phyloP scores from a whole-genome alignment of 768 basidiomycete species.

The Chlorophyllum brunneum region DNA sequence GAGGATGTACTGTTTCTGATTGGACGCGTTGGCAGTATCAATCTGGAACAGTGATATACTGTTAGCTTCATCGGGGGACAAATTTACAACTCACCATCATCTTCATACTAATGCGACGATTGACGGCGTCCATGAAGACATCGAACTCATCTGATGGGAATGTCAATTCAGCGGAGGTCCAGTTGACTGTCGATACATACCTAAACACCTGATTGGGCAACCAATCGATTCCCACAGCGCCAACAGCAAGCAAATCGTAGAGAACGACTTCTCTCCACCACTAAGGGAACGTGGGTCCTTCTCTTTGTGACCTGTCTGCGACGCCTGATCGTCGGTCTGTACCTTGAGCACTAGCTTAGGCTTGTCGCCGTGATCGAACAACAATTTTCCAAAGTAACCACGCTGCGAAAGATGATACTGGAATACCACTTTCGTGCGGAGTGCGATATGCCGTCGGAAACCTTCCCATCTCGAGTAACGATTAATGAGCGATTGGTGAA shows the following conservation, averaged over 20 bases:
- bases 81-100: conserved; percentile 81
- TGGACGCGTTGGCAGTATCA: conserved; percentile 82
- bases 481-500: conserved; percentile 58
- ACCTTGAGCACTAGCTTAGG: conserved; percentile 64
- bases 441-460: conserved; percentile 85
- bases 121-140: conserved; percentile 95
- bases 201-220: conserved; percentile 90
- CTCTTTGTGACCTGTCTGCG: conserved; percentile 58
- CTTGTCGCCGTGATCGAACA: conserved; percentile 74
- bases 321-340: conserved; percentile 74
- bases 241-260: conserved; percentile 90
- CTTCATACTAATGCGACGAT: conserved; percentile 88
- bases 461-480: conserved; percentile 80
- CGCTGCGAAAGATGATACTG: conserved; percentile 78
- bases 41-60: too few species aligned
- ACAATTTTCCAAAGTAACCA: conserved; percentile 85
- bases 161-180: neutral
- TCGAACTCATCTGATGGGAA: conserved; percentile 82
- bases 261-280: conserved; percentile 96
- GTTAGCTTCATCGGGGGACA: neutral
- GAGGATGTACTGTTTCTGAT: conserved; percentile 89
- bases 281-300: conserved; percentile 85
- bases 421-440: conserved; percentile 83
- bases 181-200: conserved; percentile 32
- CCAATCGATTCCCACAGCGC: conserved; percentile 95